These are phyloP conservation scores for Novymonas esmeraldas DNA, from an alignment of 208 protist genomes.

Conservation along the genomic window DNA sequence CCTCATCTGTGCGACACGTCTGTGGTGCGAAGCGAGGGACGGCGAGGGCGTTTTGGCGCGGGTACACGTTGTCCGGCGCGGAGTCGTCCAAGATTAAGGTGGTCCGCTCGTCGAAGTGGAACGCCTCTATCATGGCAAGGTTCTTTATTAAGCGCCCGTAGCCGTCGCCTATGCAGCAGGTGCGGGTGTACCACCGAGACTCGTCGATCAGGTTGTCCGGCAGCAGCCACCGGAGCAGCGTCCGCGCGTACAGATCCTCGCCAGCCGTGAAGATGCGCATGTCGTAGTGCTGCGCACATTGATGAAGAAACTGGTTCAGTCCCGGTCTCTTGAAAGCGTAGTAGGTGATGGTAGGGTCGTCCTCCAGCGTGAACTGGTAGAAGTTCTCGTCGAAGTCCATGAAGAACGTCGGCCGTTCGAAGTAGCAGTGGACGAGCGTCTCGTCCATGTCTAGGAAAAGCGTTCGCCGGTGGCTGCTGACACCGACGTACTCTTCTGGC, in stretches of 20 bases:
- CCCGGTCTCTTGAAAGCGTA: slow-evolving; percentile 63
- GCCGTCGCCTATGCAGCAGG: slow-evolving; percentile 40
- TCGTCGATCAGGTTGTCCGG: slow-evolving; percentile 38
- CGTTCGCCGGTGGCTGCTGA: slow-evolving; percentile 32
- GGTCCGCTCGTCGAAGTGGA: slow-evolving; percentile 33
- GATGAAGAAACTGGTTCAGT: slow-evolving; percentile 46
- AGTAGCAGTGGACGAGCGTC: slow-evolving; percentile 68
- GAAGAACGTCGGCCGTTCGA: slow-evolving; percentile 37
- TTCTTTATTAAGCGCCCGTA: slow-evolving; percentile 54
- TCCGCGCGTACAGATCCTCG: slow-evolving; percentile 60
- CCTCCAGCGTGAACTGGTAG: slow-evolving; percentile 28
- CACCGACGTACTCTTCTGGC: slow-evolving; percentile 32
- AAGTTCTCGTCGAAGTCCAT: slow-evolving; percentile 19
- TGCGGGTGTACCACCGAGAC: slow-evolving; percentile 54
- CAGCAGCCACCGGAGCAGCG: slow-evolving; percentile 49
- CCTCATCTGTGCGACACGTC: slow-evolving; percentile 24
- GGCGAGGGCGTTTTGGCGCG: slow-evolving; percentile 55
- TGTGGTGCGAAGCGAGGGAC: slow-evolving; percentile 65
- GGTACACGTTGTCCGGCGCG: slow-evolving; percentile 58
- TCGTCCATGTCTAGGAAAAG: slow-evolving; percentile 74
- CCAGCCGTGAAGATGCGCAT: slow-evolving; percentile 77
- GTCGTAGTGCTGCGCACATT: slow-evolving; percentile 52
- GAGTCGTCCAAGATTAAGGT: slow-evolving; percentile 75
- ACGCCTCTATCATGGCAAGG: slow-evolving; percentile 36
- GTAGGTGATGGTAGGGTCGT: slow-evolving; percentile 32